Base-by-base conservation (phyloP, 169 alveolate species). In the Eimeria falciformis region DNA sequence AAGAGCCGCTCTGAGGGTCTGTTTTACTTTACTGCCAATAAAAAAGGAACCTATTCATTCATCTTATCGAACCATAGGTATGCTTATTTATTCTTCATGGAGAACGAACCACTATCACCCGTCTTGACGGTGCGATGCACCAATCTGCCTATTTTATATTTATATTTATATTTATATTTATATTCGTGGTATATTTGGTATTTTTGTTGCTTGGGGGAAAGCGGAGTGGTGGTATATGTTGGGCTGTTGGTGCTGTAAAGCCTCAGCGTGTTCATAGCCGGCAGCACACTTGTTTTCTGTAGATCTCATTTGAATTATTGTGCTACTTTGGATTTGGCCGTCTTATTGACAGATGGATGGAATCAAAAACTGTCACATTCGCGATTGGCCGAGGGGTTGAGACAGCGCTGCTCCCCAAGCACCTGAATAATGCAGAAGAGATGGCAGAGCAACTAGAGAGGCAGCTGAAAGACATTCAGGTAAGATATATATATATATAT, bases 351-450 rank as follows among this genome's bases (percentile, higher is more conserved):
- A 85, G 92, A 29, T 73, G 93, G 90, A 33, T 94, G 92, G 92
- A 73, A 40, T 69, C 83, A 12, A 86, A 91, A 65, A 69, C 66
- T 43, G 94, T 95, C 3, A 95, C 96, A 1, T 81, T 95, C 25
- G 95, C 96, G 3, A 56, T 92, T 14, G 95, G 95, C 65, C 71
- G 92, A 14, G 96, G 96, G 17, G 92, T 86, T 84, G 92, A 92
- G 21, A 95, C 96, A 3, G 94, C 94, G 29, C 93, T 91, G 79
- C 33, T 78, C 65, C 94, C 94, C n/a, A 62, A 46, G 47, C 93
- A 88, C 58, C 56, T 88, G 46, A 56, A 33, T 9, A 71, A 53
- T 2, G 86, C 86, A 14, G 93, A 73, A 14, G 93, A 88, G n/a
- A 71, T 69, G 81, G 82, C 45, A 29, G 53, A 14, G 23, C 82